Evolutionary conservation across 371 early-diverging fungal genomes (phyloP).

Genomic region (Basidiobolus meristosporus): DNA sequence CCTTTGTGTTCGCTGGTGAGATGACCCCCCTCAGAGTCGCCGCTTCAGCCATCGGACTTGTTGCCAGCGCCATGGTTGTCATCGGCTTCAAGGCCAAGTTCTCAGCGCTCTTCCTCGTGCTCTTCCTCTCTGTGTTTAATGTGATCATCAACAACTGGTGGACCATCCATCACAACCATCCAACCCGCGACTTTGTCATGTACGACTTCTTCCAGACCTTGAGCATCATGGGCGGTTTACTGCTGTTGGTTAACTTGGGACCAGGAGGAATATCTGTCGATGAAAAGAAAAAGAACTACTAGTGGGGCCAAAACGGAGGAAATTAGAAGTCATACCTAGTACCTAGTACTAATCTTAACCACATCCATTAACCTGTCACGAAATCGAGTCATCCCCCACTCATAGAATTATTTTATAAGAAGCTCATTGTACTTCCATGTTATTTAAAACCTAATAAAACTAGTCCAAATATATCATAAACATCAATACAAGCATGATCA

Average conservation of each 20-base stretch:
- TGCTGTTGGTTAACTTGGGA: conserved; percentile 77
- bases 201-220: conserved; percentile 97
- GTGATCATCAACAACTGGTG: conserved; percentile 92
- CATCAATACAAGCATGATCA: no score
- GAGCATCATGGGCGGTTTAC: conserved; percentile 87
- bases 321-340: no score
- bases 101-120: conserved; percentile 80
- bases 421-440: no score
- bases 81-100: conserved; percentile 93
- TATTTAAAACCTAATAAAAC: no score
- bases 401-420: no score
- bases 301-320: no score
- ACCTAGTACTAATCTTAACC: no score
- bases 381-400: no score
- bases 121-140: conserved; percentile 73
- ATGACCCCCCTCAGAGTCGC: conserved; percentile 46
- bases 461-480: no score
- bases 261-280: conserved; percentile 85
- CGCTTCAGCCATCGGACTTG: conserved; percentile 51
- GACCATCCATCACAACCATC: conserved; percentile 61
- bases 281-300: conserved; percentile 91
- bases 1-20: conserved; percentile 72
- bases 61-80: conserved; percentile 83
- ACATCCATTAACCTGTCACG: no score
- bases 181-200: conserved; percentile 80